Evolutionary conservation across 1,284 basidiomycete genomes (phyloP).

Genomic region (Pulchroboletus neoregius): DNA sequence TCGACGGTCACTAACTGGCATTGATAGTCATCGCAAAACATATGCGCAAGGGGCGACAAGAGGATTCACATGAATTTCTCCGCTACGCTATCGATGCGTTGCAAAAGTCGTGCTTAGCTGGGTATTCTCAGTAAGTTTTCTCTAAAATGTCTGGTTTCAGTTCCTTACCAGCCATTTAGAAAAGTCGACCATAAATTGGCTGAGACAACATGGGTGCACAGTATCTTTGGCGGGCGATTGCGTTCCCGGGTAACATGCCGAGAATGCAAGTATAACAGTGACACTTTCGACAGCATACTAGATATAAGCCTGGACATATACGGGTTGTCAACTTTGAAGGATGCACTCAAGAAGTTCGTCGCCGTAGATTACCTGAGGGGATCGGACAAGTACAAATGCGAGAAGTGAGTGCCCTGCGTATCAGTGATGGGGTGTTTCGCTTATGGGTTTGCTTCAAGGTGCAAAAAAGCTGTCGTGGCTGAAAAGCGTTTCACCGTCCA

Average conservation of each 20-base stretch:
- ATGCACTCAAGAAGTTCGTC: slow-evolving; percentile 82
- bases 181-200: slow-evolving; percentile 78
- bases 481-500: slow-evolving; percentile 88
- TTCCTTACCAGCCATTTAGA: slow-evolving; percentile 38
- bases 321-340: slow-evolving; percentile 58
- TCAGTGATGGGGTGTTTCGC: not conserved
- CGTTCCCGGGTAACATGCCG: slow-evolving; percentile 92
- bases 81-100: slow-evolving; percentile 91
- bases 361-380: slow-evolving; percentile 83
- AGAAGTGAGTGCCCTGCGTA: slow-evolving; percentile 66
- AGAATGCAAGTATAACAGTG: slow-evolving; percentile 83
- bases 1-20: slow-evolving; percentile 11
- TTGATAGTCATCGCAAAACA: slow-evolving; percentile 83
- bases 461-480: slow-evolving; percentile 84
- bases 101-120: slow-evolving; percentile 80
- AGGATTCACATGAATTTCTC: slow-evolving; percentile 98
- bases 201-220: slow-evolving; percentile 92
- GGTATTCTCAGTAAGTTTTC: slow-evolving; percentile 60
- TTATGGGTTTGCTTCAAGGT: slow-evolving; percentile 45
- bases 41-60: slow-evolving; percentile 88
- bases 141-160: slow-evolving; percentile 2
- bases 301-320: slow-evolving; percentile 90
- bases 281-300: slow-evolving; percentile 94
- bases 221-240: slow-evolving; percentile 88
- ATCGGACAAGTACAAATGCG: slow-evolving; percentile 96